Evolutionary conservation across 1,284 basidiomycete species (phyloP), one percentile per base, ranked within the genome.

Genomic region (Butyriboletus appendiculatus): DNA sequence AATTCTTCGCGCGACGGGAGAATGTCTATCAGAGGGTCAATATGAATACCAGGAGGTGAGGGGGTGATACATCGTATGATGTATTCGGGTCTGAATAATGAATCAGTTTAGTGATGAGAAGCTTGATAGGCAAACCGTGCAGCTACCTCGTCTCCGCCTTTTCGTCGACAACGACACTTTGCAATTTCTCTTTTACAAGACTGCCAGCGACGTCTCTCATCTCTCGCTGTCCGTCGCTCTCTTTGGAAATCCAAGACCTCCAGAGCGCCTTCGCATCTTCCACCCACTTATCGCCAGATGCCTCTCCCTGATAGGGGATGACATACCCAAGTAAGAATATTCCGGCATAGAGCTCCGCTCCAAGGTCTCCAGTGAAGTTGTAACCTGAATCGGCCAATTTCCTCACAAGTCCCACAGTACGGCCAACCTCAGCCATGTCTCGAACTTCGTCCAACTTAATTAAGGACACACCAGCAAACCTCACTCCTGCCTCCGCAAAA

Each of bases 1-100:
- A 89, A 71, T 44, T 76, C 74, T 0, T 65, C 61, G n/a, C 64
- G 65, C 1, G 78, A 67, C 1, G 85, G 86, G 56, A 90, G 76
- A 24, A 88, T 69, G 24, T 85, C 83, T 5, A 56, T 43, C 8
- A 82, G 56, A 15, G 77, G 59, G 8, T 78, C 66, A 26, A 76
- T 53, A 2, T 59, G 48, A 32, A 77, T 53, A 16, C 72, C 73
- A 24, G 67, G 68, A 38, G 65, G 65, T 4, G 66, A 66, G 28
- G 67, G 58, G 18, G 63, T 52, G 6, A 80, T 56, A 24, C 75
- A 65, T 30, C 60, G 62, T 5, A 85, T 66, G 18, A 86, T 72
- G 51, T 80, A 71, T 45, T 75, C 74, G 12, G 83, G 78, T 35
- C 85, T 85, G 53, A 5, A 42, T 24, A 9, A 14, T 32, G 8